Base-by-base conservation (phyloP, 768 basidiomycete species). In the Termitomyces sp. region DNA sequence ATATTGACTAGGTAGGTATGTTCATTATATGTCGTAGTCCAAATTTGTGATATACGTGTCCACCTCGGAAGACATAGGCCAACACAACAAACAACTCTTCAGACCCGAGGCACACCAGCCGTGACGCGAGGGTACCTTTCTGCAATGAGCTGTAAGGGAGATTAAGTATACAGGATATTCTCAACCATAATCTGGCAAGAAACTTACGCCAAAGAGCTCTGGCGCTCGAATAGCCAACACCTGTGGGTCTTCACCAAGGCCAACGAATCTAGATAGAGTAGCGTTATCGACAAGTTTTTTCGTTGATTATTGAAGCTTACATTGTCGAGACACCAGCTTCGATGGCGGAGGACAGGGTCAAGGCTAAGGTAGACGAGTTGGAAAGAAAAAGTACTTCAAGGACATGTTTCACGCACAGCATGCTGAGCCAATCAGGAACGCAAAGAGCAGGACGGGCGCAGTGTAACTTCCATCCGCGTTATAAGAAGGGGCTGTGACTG, bases 311-410 rank as follows among this genome's bases (percentile, higher is more conserved):
- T 42, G 22, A 33, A 22, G 67, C 82, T 61, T 69, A 91, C 85
- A 93, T 92, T 2, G 91, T 93, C 2, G 91, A 93, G 1, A 94
- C 91, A 50, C 91, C 93, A 14, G 90, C 91, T 67, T 93, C 91
- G 63, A 92, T 85, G 4, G 88, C 84, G 13, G 87, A 86, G 2
- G 84, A 82, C 59, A 90, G 73, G 6, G 88, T 89, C 59, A 88
- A 70, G 16, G 83, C 88, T 89, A 60, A 22, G 48, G 32, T 32
- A 34, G 22, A 22, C 59, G 51, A 12, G 43, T 26, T 42, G 61
- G 32, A 55, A 53, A 12, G 27, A 24, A 26, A 26, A 36, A 45
- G 13, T 44, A 36, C 40, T n/a, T 10, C 56, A 33, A 43, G 18
- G 26, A 18, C 32, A 7, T 27, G 33, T 49, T 7, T 32, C 42